These are phyloP conservation scores for Colletotrichum costaricense DNA, from an alignment of 2,329 filamentous ascomycete species.

Conservation along the genomic window DNA sequence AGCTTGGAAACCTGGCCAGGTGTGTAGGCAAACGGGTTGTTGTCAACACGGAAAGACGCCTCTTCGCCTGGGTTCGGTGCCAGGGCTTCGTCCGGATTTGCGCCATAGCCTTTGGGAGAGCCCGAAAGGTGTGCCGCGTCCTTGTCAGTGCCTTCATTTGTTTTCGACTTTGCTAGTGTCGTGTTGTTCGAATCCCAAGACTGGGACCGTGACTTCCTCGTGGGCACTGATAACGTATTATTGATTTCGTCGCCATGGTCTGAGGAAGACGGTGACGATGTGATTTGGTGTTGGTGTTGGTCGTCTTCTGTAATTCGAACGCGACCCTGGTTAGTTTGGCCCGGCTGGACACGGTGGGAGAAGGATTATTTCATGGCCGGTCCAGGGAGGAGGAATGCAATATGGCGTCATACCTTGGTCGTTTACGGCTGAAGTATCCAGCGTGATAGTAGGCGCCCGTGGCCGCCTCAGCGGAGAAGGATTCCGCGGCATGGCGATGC, in stretches of 20 bases:
- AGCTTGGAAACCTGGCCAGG: conserved; percentile 65
- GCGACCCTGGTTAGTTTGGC: conserved; percentile 15
- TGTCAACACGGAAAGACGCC: conserved; percentile 73
- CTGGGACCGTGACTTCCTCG: conserved; percentile 34
- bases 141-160: conserved; percentile 29
- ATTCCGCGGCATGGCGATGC: conserved; percentile 22
- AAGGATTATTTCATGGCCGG: not conserved
- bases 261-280: conserved; percentile 26
- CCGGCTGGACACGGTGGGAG: not conserved
- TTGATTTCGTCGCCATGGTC: conserved; percentile 31
- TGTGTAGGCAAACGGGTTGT: conserved; percentile 67
- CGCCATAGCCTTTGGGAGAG: conserved; percentile 36
- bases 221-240: conserved; percentile 36
- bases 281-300: not conserved
- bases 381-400: conserved; percentile 18
- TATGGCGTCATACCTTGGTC: conserved; percentile 35
- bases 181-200: conserved; percentile 37
- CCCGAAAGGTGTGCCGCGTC: conserved; percentile 6
- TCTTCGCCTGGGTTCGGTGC: conserved; percentile 69
- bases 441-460: conserved; percentile 37
- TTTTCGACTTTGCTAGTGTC: conserved; percentile 32
- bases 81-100: conserved; percentile 42
- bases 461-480: conserved; percentile 27
- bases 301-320: conserved; percentile 13
- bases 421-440: conserved; percentile 36